phyloP scores from a whole-genome alignment of 129 eudicot genomes.

The Glebionis coronaria region DNA sequence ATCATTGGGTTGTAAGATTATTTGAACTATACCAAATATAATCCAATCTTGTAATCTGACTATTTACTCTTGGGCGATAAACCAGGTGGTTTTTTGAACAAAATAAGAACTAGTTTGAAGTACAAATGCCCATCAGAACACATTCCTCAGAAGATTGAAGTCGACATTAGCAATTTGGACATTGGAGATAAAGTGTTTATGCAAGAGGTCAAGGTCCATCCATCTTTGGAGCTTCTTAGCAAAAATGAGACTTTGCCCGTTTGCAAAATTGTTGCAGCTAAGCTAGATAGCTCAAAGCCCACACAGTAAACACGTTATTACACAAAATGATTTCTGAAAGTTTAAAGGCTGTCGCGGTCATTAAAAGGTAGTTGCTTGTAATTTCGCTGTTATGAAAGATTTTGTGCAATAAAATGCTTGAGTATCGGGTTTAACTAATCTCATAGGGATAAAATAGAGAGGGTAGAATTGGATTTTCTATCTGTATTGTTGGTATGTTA shows the following conservation, averaged over 20 bases:
- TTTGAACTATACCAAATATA: background rate
- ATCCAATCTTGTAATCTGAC: background rate
- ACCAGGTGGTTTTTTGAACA: conserved; percentile 69
- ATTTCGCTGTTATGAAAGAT: conserved; percentile 17
- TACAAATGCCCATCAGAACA: conserved; percentile 77
- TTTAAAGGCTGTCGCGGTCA: background rate
- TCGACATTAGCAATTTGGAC: conserved; percentile 82
- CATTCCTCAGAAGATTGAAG: conserved; percentile 82
- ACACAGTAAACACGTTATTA: background rate
- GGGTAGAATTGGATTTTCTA: conserved; percentile 5
- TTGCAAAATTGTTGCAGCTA: conserved; percentile 64
- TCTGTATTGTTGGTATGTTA: conserved; percentile 3
- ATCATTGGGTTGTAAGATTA: background rate
- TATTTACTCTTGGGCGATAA: conserved; percentile 20
- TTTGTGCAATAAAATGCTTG: conserved; percentile 30
- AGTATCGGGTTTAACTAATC: conserved; percentile 7
- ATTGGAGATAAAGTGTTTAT: conserved; percentile 64
- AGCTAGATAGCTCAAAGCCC: conserved; percentile 23
- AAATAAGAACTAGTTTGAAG: conserved; percentile 60
- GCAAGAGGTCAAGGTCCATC: conserved; percentile 61
- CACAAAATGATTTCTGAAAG: background rate
- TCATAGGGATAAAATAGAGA: conserved; percentile 17
- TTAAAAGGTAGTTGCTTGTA: conserved; percentile 17
- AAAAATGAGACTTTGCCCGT: conserved; percentile 64
- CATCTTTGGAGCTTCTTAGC: conserved; percentile 72